Conservation (phyloP, 768 basidiomycete genomes). For the Daedaleopsis nitida region DNA sequence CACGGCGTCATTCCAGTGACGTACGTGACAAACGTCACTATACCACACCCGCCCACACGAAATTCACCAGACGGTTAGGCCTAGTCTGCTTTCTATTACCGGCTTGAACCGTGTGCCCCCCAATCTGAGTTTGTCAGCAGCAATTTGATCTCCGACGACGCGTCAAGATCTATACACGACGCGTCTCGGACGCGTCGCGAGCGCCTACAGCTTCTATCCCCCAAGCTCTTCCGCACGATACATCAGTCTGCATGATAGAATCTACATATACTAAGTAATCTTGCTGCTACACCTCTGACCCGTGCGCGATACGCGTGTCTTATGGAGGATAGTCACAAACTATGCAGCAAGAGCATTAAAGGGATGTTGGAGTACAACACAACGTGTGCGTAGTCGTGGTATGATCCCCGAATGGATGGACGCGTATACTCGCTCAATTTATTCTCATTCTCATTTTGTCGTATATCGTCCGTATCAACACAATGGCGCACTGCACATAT, state of each 20-base stretch:
- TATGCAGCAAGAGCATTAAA: neutral
- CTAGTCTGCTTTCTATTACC: neutral
- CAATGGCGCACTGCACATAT: neutral
- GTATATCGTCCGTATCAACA: neutral
- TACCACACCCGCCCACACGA: no score
- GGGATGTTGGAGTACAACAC: neutral
- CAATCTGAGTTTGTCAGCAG: neutral
- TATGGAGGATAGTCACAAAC: neutral
- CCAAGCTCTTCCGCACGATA: neutral
- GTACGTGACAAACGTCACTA: no score
- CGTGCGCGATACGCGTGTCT: neutral
- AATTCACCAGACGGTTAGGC: no score
- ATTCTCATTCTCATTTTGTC: no score
- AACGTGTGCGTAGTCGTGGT: no score
- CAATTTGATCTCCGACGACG: neutral
- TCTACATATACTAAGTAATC: neutral
- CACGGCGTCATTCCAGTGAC: no score
- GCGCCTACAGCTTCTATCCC: neutral
- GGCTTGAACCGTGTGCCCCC: neutral
- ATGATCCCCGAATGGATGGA: no score
- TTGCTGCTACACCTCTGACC: neutral
- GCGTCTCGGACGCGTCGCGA: neutral
- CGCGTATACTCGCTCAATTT: no score
- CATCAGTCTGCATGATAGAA: neutral
- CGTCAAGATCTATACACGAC: conserved; percentile 1